Conservation (phyloP, 306 rosid species). For the Macrotyloma uniflorum region DNA sequence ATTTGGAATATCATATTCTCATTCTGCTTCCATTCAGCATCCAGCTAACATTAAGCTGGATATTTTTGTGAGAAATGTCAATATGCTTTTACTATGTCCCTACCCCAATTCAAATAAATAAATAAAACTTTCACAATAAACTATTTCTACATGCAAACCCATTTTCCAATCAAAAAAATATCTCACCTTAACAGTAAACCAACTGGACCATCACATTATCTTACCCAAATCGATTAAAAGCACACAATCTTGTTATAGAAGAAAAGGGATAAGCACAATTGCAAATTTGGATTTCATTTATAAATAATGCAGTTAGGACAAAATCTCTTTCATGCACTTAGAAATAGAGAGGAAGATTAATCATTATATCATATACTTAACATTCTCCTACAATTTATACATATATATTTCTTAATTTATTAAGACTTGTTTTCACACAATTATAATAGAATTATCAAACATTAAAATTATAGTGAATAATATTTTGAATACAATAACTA, state of each 20-base stretch:
- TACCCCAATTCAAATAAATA: background rate
- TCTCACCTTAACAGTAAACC: slow-evolving; percentile 24
- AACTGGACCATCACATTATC: slow-evolving; percentile 15
- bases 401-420: too few relatives aligned
- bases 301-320: background rate
- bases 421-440: too few relatives aligned
- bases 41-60: slow-evolving; percentile 17
- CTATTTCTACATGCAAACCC: slow-evolving; percentile 7
- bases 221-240: background rate
- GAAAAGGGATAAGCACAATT: background rate
- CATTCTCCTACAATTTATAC: too few relatives aligned
- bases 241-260: background rate
- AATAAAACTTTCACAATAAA: background rate
- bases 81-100: background rate
- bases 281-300: background rate
- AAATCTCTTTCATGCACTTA: too few relatives aligned
- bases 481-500: too few relatives aligned
- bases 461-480: too few relatives aligned
- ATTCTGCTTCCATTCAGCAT: background rate
- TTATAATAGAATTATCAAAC: too few relatives aligned
- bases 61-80: background rate
- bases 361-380: too few relatives aligned
- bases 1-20: background rate
- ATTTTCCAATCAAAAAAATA: background rate
- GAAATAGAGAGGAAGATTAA: too few relatives aligned